A percentile compares a stretch with the other conserved stretches of the same genome.
These are phyloP conservation scores for Tricholoma terreum DNA, from an alignment of 768 basidiomycete genomes.

Conservation along the genomic window DNA sequence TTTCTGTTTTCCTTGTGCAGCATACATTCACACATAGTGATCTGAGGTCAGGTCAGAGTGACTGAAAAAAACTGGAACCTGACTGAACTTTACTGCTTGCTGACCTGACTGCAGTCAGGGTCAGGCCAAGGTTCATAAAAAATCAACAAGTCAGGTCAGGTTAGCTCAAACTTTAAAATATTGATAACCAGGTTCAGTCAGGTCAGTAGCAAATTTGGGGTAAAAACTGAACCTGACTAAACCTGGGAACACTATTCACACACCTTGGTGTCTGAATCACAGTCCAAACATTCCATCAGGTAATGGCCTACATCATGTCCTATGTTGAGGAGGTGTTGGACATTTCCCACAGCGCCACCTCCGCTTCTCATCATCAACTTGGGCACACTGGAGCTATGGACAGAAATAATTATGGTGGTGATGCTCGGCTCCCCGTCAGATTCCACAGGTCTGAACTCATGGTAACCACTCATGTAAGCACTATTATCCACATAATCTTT, in stretches of 20 bases:
- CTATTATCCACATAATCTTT: slow-evolving; percentile 11
- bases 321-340: slow-evolving; percentile 3
- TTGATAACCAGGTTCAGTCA: too few species aligned
- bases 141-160: too few species aligned
- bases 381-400: slow-evolving; percentile 9
- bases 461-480: slow-evolving; percentile 6
- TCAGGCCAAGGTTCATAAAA: too few species aligned
- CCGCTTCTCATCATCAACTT: slow-evolving; percentile 6
- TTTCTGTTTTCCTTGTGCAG: not conserved
- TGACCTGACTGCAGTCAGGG: too few species aligned
- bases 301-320: not conserved
- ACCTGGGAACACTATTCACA: too few species aligned
- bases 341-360: not conserved
- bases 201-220: too few species aligned
- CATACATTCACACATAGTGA: not conserved
- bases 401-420: slow-evolving; percentile 11
- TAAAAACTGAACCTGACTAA: too few species aligned
- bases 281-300: not conserved
- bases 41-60: too few species aligned
- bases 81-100: too few species aligned
- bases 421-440: slow-evolving; percentile 6
- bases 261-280: not conserved
- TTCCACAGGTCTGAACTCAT: slow-evolving; percentile 8
- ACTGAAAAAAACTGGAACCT: too few species aligned
- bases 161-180: too few species aligned